A percentile compares a stretch with the other conserved stretches of the same genome.
These are phyloP conservation scores for Posidonia australis DNA, from an alignment of 106 monocot species.

Conservation along the genomic window DNA sequence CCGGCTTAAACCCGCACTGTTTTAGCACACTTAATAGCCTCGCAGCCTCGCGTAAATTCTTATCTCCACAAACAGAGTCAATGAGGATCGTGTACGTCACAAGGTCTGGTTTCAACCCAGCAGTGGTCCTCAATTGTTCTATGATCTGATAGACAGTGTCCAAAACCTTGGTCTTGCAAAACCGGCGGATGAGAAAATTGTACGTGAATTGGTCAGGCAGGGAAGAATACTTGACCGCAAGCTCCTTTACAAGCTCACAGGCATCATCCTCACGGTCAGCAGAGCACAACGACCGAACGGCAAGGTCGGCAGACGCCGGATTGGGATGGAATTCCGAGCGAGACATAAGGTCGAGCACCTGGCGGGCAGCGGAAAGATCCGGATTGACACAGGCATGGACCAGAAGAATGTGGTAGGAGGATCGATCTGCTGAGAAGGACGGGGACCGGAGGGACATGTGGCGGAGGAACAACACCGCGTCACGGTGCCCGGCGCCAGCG, in stretches of 20 bases:
- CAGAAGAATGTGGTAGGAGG: slow-evolving; percentile 36
- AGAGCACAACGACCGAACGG: slow-evolving; percentile 61
- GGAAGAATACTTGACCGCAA: slow-evolving; percentile 3
- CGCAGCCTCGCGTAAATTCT: slow-evolving; percentile 68
- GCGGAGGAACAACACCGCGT: slow-evolving; percentile 35
- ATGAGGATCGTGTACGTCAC: slow-evolving; percentile 82
- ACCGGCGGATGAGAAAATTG: slow-evolving; percentile 67
- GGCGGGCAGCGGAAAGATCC: slow-evolving; percentile 11
- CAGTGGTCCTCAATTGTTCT: slow-evolving; percentile 16
- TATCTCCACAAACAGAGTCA: slow-evolving; percentile 49
- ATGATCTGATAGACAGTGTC: slow-evolving; percentile 53
- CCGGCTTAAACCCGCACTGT: slow-evolving; percentile 70
- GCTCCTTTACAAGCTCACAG: slow-evolving; percentile 20
- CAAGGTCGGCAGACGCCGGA: slow-evolving; percentile 34
- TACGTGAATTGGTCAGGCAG: slow-evolving; percentile 47
- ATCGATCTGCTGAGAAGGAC: slow-evolving; percentile 24
- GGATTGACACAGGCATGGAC: slow-evolving; percentile 35
- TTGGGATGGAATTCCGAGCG: slow-evolving; percentile 21
- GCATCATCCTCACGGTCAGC: slow-evolving; percentile 58
- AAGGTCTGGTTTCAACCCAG: slow-evolving; percentile 33
- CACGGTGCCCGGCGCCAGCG: slow-evolving; percentile 23
- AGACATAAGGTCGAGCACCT: slow-evolving; percentile 30
- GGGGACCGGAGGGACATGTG: slow-evolving; percentile 31
- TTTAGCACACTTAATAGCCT: slow-evolving; percentile 42
- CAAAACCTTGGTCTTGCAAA: slow-evolving; percentile 36